A percentile compares a stretch with the other conserved stretches of the same genome.
phyloP scores from a whole-genome alignment of 2,329 filamentous ascomycete species.

The Pseudocercospora vitis region DNA sequence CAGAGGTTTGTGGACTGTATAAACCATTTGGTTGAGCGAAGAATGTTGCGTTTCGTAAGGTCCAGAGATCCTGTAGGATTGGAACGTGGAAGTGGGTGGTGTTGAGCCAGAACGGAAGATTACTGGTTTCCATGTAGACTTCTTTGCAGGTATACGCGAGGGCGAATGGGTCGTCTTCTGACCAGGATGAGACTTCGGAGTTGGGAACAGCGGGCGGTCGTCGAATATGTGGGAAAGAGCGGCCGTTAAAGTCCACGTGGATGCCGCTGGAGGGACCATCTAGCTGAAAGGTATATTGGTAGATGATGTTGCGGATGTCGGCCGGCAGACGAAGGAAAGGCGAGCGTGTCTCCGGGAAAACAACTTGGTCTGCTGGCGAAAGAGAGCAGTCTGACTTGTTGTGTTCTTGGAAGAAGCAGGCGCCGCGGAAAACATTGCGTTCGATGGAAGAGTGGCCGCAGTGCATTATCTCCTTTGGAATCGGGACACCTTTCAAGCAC shows the following conservation, averaged over 20 bases:
- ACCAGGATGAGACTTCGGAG: no score
- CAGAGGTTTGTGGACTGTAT: neutral
- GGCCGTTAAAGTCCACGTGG: conserved; percentile 14
- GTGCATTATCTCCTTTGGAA: neutral
- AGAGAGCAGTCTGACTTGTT: no score
- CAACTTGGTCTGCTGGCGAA: no score
- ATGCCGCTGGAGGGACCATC: conserved; percentile 15
- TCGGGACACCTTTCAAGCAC: conserved; percentile 1
- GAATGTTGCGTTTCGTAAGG: conserved; percentile 1
- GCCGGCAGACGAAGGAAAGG: conserved; percentile 16
- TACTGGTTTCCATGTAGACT: conserved; percentile 18
- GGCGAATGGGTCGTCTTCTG: conserved; percentile 9
- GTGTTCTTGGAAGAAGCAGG: neutral
- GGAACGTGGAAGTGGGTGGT: conserved; percentile 21
- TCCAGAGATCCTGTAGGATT: conserved; percentile 20
- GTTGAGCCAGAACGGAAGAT: conserved; percentile 25
- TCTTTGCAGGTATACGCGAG: conserved; percentile 20
- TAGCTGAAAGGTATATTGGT: conserved; percentile 20
- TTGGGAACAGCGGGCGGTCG: neutral
- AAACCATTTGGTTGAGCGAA: neutral
- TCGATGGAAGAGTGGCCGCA: neutral
- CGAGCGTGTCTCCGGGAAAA: neutral
- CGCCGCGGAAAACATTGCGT: neutral
- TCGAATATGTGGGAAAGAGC: neutral
- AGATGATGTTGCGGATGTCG: conserved; percentile 25